These are phyloP conservation scores for Flagelloscypha sp. DNA, from an alignment of 768 basidiomycete species.

Conservation along the genomic window DNA sequence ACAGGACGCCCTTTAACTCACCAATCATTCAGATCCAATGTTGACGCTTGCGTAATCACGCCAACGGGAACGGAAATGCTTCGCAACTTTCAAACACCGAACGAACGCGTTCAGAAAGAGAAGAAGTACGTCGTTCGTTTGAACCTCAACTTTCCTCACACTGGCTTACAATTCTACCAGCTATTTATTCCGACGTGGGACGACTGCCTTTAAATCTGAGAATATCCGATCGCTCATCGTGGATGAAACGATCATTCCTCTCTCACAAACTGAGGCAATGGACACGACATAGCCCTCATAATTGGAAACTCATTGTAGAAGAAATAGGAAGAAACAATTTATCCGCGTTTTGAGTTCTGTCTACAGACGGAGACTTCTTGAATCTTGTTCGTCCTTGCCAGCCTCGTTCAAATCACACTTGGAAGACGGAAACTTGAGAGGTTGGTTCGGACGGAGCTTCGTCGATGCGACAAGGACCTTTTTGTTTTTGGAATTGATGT, in stretches of 20 bases:
- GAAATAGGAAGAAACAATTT: too few species aligned
- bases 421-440: too few species aligned
- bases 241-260: constrained; percentile 38
- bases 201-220: constrained; percentile 57
- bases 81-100: constrained; percentile 62
- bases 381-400: too few species aligned
- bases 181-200: constrained; percentile 45
- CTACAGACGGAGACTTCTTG: too few species aligned
- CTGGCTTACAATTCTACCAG: constrained; percentile 2
- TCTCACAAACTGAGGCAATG: constrained; percentile 38
- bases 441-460: too few species aligned
- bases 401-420: too few species aligned
- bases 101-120: constrained; percentile 50
- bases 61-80: constrained; percentile 58
- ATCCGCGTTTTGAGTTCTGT: too few species aligned
- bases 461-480: too few species aligned
- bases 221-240: constrained; percentile 42
- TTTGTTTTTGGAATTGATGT: too few species aligned
- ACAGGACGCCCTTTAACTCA: too few species aligned
- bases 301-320: too few species aligned
- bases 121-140: constrained; percentile 20
- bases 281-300: constrained; percentile 45
- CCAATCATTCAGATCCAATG: too few species aligned
- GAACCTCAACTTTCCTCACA: neutral
- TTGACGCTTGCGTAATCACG: constrained; percentile 69